phyloP scores from a whole-genome alignment of 225 moss, liverwort and hornwort species.

The Polytrichum formosum region DNA sequence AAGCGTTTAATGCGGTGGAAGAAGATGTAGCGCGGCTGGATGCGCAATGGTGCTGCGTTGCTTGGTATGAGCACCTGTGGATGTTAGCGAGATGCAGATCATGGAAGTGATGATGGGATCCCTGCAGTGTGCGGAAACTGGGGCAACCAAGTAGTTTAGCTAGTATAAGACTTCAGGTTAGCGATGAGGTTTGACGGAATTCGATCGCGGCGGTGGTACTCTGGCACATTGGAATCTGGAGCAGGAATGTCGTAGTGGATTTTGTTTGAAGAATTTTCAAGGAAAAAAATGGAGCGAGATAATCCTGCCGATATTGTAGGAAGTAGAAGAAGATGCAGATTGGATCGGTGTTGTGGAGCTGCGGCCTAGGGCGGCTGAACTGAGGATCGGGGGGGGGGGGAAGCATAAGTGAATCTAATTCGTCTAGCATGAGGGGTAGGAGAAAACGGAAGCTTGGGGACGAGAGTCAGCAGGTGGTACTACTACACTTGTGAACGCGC shows the following conservation, averaged over 20 bases:
- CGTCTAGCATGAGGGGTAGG: slow-evolving; percentile 49
- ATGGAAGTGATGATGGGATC: background rate
- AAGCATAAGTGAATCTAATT: background rate
- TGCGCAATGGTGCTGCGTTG: background rate
- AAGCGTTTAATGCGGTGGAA: background rate
- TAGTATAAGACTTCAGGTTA: no score
- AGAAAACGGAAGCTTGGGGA: slow-evolving; percentile 40
- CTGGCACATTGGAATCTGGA: no score
- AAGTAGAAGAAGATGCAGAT: slow-evolving; percentile 1
- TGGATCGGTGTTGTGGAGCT: background rate
- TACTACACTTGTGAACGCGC: slow-evolving; percentile 7
- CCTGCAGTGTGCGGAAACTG: no score
- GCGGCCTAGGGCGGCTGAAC: background rate
- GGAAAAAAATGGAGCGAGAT: background rate
- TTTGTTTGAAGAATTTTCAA: background rate
- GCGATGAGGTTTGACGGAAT: no score
- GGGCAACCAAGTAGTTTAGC: no score
- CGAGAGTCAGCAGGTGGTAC: background rate
- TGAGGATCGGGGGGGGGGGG: background rate
- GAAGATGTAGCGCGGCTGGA: background rate
- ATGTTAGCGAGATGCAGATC: background rate
- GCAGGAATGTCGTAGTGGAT: background rate
- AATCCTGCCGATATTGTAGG: background rate
- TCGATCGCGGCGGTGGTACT: no score
- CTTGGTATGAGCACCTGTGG: background rate